Percentiles rank a stretch among this genome's conserved stretches.
phyloP scores from a whole-genome alignment of 495 filamentous ascomycete species.

The Aspergillus nanangensis region DNA sequence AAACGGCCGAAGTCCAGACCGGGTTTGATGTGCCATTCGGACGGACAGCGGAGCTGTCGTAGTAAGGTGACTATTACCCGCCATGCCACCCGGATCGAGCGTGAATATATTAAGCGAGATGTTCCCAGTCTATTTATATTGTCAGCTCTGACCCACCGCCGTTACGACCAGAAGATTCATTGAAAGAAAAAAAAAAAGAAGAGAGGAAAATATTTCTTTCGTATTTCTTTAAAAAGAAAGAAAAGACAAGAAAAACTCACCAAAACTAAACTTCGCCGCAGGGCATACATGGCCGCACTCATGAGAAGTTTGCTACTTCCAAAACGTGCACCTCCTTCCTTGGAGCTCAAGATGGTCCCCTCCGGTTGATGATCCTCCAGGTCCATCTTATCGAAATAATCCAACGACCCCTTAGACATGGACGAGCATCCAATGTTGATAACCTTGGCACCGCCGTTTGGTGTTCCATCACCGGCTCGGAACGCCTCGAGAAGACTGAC shows the following conservation, averaged over 20 bases:
- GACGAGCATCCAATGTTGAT: constrained; percentile 38
- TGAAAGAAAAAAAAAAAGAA: no score
- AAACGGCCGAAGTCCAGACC: constrained; percentile 32
- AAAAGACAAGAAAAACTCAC: constrained; percentile 19
- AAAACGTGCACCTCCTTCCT: constrained; percentile 32
- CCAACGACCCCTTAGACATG: constrained; percentile 29
- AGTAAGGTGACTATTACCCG: constrained; percentile 23
- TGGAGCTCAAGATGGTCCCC: constrained; percentile 25
- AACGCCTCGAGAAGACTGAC: constrained; percentile 38
- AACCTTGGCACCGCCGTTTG: constrained; percentile 31
- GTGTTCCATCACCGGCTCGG: constrained; percentile 30
- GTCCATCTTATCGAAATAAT: constrained; percentile 29
- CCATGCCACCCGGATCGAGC: constrained; percentile 36
- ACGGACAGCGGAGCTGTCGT: constrained; percentile 28
- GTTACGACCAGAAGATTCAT: no score
- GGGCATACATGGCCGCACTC: constrained; percentile 37
- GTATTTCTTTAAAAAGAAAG: neutral
- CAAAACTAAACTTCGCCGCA: constrained; percentile 35
- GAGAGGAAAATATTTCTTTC: no score
- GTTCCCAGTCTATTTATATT: constrained; percentile 24
- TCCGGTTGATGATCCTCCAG: constrained; percentile 11
- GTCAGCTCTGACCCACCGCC: neutral
- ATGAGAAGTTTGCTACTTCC: constrained; percentile 39
- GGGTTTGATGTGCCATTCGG: constrained; percentile 31
- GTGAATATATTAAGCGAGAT: constrained; percentile 39